Conservation (phyloP, 129 eudicot genomes). For the Tanacetum coccineum region DNA sequence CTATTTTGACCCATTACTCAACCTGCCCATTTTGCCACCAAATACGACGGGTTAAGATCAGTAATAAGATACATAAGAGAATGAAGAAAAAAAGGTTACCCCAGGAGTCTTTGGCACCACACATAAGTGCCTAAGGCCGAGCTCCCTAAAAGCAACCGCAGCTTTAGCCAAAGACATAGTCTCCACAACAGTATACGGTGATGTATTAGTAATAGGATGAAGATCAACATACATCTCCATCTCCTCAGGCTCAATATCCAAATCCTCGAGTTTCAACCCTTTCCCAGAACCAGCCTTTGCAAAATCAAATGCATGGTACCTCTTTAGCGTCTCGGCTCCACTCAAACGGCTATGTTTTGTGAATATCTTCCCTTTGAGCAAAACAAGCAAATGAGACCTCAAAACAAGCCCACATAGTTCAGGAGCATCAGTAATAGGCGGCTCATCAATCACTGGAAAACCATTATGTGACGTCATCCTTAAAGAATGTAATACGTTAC, state of each 20-base stretch:
- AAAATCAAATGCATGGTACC: slow-evolving; percentile 77
- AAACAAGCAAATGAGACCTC: slow-evolving; percentile 88
- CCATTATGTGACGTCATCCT: slow-evolving; percentile 78
- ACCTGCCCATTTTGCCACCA: neutral
- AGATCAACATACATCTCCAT: slow-evolving; percentile 97
- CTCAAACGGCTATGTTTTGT: slow-evolving; percentile 36
- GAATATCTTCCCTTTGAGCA: slow-evolving; percentile 65
- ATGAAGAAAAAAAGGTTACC: slow-evolving; percentile 21
- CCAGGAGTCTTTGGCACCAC: slow-evolving; percentile 77
- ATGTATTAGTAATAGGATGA: slow-evolving; percentile 91
- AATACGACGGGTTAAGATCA: neutral
- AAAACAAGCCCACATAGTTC: slow-evolving; percentile 86
- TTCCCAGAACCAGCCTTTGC: slow-evolving; percentile 97
- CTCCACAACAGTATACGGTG: slow-evolving; percentile 95
- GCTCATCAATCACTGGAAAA: slow-evolving; percentile 92
- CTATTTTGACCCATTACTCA: neutral
- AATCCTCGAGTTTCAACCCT: slow-evolving; percentile 78
- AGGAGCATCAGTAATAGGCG: slow-evolving; percentile 73
- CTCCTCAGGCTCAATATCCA: slow-evolving; percentile 63
- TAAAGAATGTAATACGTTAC: slow-evolving; percentile 59
- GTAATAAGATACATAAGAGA: neutral
- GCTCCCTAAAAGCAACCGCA: slow-evolving; percentile 74
- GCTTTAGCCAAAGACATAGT: slow-evolving; percentile 98
- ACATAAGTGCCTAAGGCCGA: slow-evolving; percentile 91
- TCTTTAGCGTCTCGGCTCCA: slow-evolving; percentile 48